Conservation (phyloP, 1,139 yeast species). For the Saccharomyces hybrid region DNA sequence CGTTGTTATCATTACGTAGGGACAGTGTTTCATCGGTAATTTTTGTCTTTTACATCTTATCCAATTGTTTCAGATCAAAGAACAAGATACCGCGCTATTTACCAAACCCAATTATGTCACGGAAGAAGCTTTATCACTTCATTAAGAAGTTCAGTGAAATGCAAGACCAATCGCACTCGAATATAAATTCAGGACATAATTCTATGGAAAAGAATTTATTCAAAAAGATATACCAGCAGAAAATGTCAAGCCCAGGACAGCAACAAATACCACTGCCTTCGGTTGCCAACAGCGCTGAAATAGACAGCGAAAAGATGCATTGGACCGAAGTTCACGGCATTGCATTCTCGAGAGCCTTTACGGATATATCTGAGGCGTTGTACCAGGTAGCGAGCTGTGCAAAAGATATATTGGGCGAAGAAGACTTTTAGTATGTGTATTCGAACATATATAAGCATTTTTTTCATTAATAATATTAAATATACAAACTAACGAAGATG, state of each 20-base stretch:
- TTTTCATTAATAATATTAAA: constrained; percentile 2
- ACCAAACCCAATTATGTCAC: constrained; percentile 39
- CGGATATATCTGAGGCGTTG: constrained; percentile 39
- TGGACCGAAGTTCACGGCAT: constrained; percentile 45
- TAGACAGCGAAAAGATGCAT: constrained; percentile 27
- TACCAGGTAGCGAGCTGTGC: constrained; percentile 35
- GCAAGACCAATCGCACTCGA: constrained; percentile 4
- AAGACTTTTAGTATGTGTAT: constrained; percentile 11
- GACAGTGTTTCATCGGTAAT: constrained; percentile 43
- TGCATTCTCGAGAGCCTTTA: constrained; percentile 43
- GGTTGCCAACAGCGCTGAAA: constrained; percentile 4
- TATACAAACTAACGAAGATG: neutral
- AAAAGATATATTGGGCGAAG: constrained; percentile 42
- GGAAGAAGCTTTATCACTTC: constrained; percentile 39
- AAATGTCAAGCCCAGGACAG: neutral
- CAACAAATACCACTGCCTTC: neutral
- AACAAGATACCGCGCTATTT: constrained; percentile 37
- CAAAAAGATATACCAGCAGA: constrained; percentile 4
- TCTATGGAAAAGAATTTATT: constrained; percentile 7
- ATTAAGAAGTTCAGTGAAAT: constrained; percentile 31
- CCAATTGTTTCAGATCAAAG: constrained; percentile 38
- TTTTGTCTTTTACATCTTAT: constrained; percentile 36
- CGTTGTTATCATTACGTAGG: constrained; percentile 38
- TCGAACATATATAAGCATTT: neutral
- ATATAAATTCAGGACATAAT: constrained; percentile 4